Conservation (phyloP, 768 basidiomycete genomes). For the Trametes villosa region DNA sequence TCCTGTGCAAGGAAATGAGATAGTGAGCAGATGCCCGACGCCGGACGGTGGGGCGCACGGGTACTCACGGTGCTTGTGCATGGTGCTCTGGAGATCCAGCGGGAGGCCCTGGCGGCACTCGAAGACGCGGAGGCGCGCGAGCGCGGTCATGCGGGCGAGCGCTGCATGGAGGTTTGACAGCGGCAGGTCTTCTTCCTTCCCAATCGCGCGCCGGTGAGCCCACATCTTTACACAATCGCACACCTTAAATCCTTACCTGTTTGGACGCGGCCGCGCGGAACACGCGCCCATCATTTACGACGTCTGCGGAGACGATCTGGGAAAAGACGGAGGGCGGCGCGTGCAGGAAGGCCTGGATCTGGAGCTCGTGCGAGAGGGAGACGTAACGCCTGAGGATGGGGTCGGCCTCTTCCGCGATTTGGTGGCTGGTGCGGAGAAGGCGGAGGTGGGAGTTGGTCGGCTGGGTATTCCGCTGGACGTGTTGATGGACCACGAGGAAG, state of each 20-base stretch:
- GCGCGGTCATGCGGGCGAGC: constrained; percentile 33
- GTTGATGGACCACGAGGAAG: constrained; percentile 34
- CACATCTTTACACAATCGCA: constrained; percentile 18
- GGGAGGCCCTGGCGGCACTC: constrained; percentile 33
- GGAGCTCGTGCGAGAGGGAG: constrained; percentile 43
- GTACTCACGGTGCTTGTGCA: constrained; percentile 22
- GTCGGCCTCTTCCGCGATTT: constrained; percentile 38
- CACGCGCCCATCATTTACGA: constrained; percentile 45
- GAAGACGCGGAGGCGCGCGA: constrained; percentile 41
- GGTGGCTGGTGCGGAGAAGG: constrained; percentile 39
- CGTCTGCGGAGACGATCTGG: constrained; percentile 40
- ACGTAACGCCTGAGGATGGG: constrained; percentile 37
- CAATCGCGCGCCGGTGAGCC: constrained; percentile 10
- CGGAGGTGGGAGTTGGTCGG: constrained; percentile 41
- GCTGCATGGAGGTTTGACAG: constrained; percentile 38
- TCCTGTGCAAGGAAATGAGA: not conserved
- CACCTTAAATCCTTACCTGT: constrained; percentile 24
- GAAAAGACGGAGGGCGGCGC: constrained; percentile 27
- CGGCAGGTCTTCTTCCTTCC: constrained; percentile 25
- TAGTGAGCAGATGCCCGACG: not conserved
- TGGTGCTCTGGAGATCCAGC: constrained; percentile 21
- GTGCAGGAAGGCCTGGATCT: constrained; percentile 37
- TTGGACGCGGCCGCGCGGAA: constrained; percentile 18
- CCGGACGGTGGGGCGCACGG: not conserved
- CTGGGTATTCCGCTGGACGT: constrained; percentile 30